These are phyloP conservation scores for Ceratobasidium sp. DNA, from an alignment of 1,284 basidiomycete species.

Conservation along the genomic window DNA sequence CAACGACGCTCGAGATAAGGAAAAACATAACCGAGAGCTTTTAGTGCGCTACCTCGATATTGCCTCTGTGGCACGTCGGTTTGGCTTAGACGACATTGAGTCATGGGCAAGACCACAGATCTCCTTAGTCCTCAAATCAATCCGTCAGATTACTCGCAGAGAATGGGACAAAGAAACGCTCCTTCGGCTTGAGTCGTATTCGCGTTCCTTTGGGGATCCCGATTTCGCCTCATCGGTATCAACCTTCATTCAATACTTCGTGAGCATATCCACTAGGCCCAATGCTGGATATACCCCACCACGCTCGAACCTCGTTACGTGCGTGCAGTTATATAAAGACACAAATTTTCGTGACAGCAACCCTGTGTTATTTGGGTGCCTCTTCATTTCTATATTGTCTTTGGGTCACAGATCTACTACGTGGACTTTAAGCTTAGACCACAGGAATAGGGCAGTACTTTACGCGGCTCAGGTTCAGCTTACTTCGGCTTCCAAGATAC, in stretches of 20 bases:
- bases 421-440: no score
- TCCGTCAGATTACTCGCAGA: not conserved
- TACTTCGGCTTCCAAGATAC: no score
- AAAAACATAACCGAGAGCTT: not conserved
- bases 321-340: no score
- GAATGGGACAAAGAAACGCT: not conserved
- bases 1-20: not conserved
- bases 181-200: not conserved
- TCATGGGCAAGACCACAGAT: not conserved
- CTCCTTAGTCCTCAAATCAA: not conserved
- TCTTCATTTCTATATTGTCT: no score
- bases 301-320: no score
- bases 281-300: no score
- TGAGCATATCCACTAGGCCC: not conserved
- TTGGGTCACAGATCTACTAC: no score
- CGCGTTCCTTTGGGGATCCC: not conserved
- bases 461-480: no score
- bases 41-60: constrained; percentile 21
- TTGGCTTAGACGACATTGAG: not conserved
- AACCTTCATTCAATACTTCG: not conserved
- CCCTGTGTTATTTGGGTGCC: no score
- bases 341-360: no score
- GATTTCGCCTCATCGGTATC: not conserved
- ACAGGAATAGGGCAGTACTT: no score
- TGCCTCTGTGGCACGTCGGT: not conserved